Base-by-base conservation (phyloP, 768 basidiomycete genomes). In the Termitomyces eurrhizus region DNA sequence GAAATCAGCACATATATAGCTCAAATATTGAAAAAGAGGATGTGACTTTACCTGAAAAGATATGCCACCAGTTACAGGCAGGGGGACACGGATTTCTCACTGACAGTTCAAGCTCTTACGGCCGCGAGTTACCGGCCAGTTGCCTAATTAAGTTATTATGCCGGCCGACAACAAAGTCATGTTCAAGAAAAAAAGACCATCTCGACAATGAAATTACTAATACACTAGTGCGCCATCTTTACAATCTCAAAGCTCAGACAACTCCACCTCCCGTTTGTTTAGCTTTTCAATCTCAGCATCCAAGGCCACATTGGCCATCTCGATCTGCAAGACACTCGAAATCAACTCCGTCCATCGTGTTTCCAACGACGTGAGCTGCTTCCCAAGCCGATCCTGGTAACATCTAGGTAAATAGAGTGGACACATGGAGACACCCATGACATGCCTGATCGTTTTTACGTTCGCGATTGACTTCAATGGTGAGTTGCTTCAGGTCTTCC, bases 261-360 rank as follows among this genome's bases (percentile, higher is more conserved):
- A 77, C 67, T 90, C 89, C 4, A 78, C 82, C 71, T 89, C 88
- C 62, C 73, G 80, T 61, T 75, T 76, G 65, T 80, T 79, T 56
- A 92, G 73, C 42, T 80, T 74, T 50, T 81, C 83, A 52, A 97
- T 80, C 68, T 97, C 93, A 6, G 79, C 86, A 66, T 95, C 93
- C 72, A 97, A 73, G 32, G 93, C 93, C 45, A 88, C 82, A 70
- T 94, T 95, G 18, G 95, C 96, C 86, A 98, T 87, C 79, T 97
- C 95, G 64, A 97, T 90, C 74, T 98, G 95, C 60, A 98, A 76
- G 49, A 95, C 90, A 67, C 76, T 89, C 57, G 93, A 94, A 58
- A 98, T 88, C 51, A 98, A 79, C 74, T 95, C 92, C 24, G 93
- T 95, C 95, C 95, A 98, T 63, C 88, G 82, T 41, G 84, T 89